Base-by-base conservation (phyloP, 225 moss, liverwort and hornwort genomes). In the Bryoerythrophyllum caledonicum region DNA sequence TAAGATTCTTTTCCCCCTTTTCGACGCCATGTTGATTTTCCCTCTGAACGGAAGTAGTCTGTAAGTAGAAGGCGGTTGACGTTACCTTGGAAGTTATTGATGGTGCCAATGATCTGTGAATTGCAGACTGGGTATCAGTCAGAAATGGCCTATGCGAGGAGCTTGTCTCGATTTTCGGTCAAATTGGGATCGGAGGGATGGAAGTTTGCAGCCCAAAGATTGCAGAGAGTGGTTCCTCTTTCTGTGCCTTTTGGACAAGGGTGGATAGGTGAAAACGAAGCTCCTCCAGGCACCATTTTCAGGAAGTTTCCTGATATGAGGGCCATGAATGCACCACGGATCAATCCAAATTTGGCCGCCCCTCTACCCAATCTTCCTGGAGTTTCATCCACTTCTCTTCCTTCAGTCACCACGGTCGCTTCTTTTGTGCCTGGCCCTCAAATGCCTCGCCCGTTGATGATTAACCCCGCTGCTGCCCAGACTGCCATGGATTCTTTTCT, bases 141-240 rank as follows among this genome's bases (percentile, higher is more conserved):
- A 55, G 88, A 88, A 79, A 83, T 86, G 73, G 83, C 88, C 4
- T 88, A 88, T 66, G 88, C 88, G 32, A 88, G 77, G 79, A 88
- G 88, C 74, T 79, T 88, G 79, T 86, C 88, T 51, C 86, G 76
- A 35, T 88, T 88, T 60, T 78, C 88, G 54, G 61, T 76, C 11
- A 83, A 77, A 54, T 68, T 88, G 64, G 88, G 88, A 67, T 57
- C 83, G 24, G 83, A 83, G 60, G 86, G 85, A 28, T 88, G 88
- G 88, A 88, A 88, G 56, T 81, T 63, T 74, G 88, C 83, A 59
- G 81, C 88, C 64, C 76, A 79, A 67, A 86, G 83, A 79, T 74
- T 88, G 72, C 88, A 88, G 79, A 83, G 88, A 79, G 86, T 88
- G 51, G 80, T 88, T n/a, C 81, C 88, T 25, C 86, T 85, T 68